A percentile compares a stretch with the other conserved stretches of the same genome.
phyloP scores from a whole-genome alignment of 345 rosid species.

The Ceriops zippeliana region DNA sequence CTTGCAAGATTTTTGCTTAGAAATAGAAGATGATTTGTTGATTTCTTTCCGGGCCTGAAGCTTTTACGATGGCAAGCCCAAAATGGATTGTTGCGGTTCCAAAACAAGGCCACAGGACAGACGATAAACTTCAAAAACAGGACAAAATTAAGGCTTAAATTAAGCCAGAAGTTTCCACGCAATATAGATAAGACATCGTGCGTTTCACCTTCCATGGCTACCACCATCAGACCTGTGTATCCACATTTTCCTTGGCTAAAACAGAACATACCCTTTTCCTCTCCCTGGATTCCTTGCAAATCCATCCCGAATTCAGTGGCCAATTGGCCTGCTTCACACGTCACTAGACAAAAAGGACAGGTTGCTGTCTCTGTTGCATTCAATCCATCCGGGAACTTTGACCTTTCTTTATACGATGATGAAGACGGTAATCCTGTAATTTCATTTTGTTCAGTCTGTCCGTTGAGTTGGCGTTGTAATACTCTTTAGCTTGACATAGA shows the following conservation, averaged over 20 bases:
- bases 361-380: constrained; percentile 61
- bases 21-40: too few species aligned
- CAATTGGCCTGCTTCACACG: neutral
- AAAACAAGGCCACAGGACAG: constrained; percentile 13
- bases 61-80: neutral
- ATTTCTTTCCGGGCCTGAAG: too few species aligned
- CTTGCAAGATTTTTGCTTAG: too few species aligned
- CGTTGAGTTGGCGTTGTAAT: neutral
- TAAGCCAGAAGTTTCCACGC: neutral
- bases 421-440: constrained; percentile 38
- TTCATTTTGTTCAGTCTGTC: neutral
- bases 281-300: constrained; percentile 34
- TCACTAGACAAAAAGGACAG: constrained; percentile 20
- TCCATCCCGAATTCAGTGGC: constrained; percentile 26
- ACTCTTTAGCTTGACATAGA: neutral
- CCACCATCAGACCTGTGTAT: constrained; percentile 30
- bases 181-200: too few species aligned
- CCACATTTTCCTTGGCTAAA: constrained; percentile 33
- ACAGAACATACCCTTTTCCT: constrained; percentile 10
- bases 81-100: neutral
- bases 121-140: constrained; percentile 1
- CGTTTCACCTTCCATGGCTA: constrained; percentile 29
- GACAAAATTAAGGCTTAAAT: constrained; percentile 7
- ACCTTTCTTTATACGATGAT: constrained; percentile 46
- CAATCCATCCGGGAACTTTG: constrained; percentile 83